Base-by-base conservation (phyloP, 345 rosid species). In the Gossypium longicalyx region DNA sequence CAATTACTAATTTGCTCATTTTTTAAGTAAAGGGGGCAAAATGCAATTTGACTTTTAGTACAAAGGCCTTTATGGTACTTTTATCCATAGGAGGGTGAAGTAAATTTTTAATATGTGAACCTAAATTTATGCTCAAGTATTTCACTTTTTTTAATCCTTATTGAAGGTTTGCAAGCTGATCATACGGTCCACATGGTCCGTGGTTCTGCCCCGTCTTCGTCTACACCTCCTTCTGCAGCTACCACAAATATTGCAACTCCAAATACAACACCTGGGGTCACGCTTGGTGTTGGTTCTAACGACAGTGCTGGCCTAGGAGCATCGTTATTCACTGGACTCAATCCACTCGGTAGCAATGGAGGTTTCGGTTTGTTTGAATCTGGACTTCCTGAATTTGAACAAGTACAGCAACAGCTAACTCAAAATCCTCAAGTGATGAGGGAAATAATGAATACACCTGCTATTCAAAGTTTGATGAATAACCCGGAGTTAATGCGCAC, bases 111-210 rank as follows among this genome's bases (percentile, higher is more conserved):
- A 64, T 19, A n/a, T 9, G 3, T 19, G 51, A 9, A 61, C 23
- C 68, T 48, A 64, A 48, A 38, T 64, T 25, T 64, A 54, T 57
- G 29, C 2, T 59, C 23, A 41, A 60, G 54, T 7, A 56, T 67
- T 53, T 54, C 59, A 54, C 49, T 53, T 67, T 74, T 34, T 34
- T 34, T 34, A 8, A 22, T 41, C 54, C 61, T 60, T 67, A 34
- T 5, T 79, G 27, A 77, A 93, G 98, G 97, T 76, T 70, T 93
- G 88, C 93, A 88, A 86, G 94, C 90, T 77, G 97, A 91, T 85
- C 97, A 91, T 69, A 88, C 96, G 20, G 83, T 93, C 57, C 98
- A 91, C 84, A 84, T 93, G 93, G 97, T 91, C 70, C 84, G 92
- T 63, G 96, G 97, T 53, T 85, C 80, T 70, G 83, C 89, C 12